These are phyloP conservation scores for Hylodesmum podocarpum DNA, from an alignment of 306 rosid species.

Conservation along the genomic window DNA sequence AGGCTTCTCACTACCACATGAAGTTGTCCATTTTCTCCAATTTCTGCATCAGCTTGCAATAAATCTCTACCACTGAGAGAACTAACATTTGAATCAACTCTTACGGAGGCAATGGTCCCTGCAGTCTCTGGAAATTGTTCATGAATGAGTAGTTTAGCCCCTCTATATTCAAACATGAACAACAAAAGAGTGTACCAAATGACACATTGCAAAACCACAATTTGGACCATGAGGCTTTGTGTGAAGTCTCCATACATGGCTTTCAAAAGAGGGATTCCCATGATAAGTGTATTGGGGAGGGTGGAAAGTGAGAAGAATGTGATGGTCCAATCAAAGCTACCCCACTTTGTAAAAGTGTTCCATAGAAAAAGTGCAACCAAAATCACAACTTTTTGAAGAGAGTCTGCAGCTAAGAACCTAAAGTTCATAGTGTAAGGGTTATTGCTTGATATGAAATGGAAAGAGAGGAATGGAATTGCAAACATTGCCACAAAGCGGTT, in stretches of 20 bases:
- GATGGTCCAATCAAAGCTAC: slow-evolving; percentile 64
- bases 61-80: slow-evolving; percentile 66
- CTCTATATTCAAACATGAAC: slow-evolving; percentile 70
- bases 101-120: slow-evolving; percentile 53
- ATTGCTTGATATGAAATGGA: slow-evolving; percentile 19
- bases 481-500: slow-evolving; percentile 33
- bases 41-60: slow-evolving; percentile 61
- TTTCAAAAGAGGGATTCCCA: slow-evolving; percentile 69
- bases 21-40: slow-evolving; percentile 67
- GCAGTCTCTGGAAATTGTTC: slow-evolving; percentile 72
- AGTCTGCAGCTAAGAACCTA: slow-evolving; percentile 26
- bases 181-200: slow-evolving; percentile 78
- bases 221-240: slow-evolving; percentile 64
- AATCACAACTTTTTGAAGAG: slow-evolving; percentile 35
- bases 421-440: slow-evolving; percentile 37
- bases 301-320: slow-evolving; percentile 72
- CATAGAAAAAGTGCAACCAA: slow-evolving; percentile 4
- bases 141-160: slow-evolving; percentile 57
- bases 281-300: slow-evolving; percentile 78
- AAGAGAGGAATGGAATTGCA: slow-evolving; percentile 30
- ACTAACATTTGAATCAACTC: slow-evolving; percentile 60
- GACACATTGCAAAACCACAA: slow-evolving; percentile 63
- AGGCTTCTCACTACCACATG: slow-evolving; percentile 60
- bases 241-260: slow-evolving; percentile 86
- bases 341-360: slow-evolving; percentile 39